Base-by-base conservation (phyloP, 148 eudicot species). In the Rhododendron ovatum region DNA sequence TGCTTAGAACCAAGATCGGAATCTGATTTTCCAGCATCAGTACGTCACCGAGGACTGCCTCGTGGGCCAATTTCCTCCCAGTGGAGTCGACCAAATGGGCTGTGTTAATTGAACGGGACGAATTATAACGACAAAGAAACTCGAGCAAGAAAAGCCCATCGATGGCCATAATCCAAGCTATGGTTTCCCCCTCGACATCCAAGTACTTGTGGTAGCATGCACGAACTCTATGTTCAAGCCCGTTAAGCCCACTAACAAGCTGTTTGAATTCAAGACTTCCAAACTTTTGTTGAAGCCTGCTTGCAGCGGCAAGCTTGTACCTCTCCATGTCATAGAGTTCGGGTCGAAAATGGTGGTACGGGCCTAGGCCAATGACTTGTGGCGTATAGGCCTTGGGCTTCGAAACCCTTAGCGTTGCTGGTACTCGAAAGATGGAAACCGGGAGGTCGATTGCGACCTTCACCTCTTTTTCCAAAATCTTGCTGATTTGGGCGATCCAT, bases 21-120 rank as follows among this genome's bases (percentile, higher is more conserved):
- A 95, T 84, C 73, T 95, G 98, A 67, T 95, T 95, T 86, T 92
- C 98, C 6, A 95, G 87, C 93, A 89, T 91, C 82, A 92, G 45
- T 5, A 92, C 89, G 71, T 95, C 98, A 35, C 91, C 84, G 2
- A 91, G 86, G 48, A 95, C 86, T 2, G 89, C 85, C 65, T 91
- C 86, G 53, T 89, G 86, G 2, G 86, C 87, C 1, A 89, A 65
- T n/a, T 89, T 89, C 17, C 53, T 83, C 24, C 90, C 88, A 0
- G 78, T 55, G 9, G 61, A n/a, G 30, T 87, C 90, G 4, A 88
- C 84, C 65, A 93, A 87, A 71, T 81, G 85, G 1, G 87, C 63
- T n/a, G 86, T 81, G 47, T 67, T 78, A 0, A 77, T 24, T 20
- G 80, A 71, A 28, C 43, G 15, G 35, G 5, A 11, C 37, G 18